These are phyloP conservation scores for Didymella pinodella DNA, from an alignment of 2,329 filamentous ascomycete species.

Conservation along the genomic window DNA sequence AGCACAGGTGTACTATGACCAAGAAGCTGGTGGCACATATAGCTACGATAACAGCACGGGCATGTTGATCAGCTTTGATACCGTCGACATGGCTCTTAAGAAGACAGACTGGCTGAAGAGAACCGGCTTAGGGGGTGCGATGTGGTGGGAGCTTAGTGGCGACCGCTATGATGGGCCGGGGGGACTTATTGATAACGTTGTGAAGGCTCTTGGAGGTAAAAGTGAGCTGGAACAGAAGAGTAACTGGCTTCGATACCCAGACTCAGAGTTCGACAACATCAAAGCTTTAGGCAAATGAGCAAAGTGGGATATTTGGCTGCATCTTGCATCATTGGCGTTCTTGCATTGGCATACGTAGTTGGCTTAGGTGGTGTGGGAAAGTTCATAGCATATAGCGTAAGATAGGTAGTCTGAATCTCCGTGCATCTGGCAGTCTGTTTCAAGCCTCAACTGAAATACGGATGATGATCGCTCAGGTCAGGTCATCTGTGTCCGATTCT, in stretches of 20 bases:
- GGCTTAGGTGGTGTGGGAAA: neutral
- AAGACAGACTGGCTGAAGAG: conserved; percentile 78
- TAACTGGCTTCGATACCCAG: conserved; percentile 60
- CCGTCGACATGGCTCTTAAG: conserved; percentile 67
- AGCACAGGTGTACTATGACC: conserved; percentile 70
- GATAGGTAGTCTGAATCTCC: neutral
- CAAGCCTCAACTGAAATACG: conserved; percentile 55
- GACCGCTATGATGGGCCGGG: conserved; percentile 72
- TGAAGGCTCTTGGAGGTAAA: conserved; percentile 51
- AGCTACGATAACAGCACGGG: conserved; percentile 71
- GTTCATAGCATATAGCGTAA: neutral
- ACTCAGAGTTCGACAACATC: conserved; percentile 62
- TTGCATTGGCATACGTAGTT: neutral
- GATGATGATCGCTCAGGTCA: conserved; percentile 63
- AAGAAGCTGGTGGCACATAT: conserved; percentile 73
- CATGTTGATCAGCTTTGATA: conserved; percentile 80
- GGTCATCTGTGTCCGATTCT: conserved; percentile 55
- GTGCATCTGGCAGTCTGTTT: neutral
- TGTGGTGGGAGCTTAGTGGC: conserved; percentile 94
- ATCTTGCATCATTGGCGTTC: neutral
- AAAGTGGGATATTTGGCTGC: neutral
- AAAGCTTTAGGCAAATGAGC: conserved; percentile 15
- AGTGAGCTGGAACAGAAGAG: conserved; percentile 56
- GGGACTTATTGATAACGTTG: conserved; percentile 62
- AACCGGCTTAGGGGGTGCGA: conserved; percentile 79